phyloP scores from a whole-genome alignment of 2,329 filamentous ascomycete species.

The Balansia obtecta region DNA sequence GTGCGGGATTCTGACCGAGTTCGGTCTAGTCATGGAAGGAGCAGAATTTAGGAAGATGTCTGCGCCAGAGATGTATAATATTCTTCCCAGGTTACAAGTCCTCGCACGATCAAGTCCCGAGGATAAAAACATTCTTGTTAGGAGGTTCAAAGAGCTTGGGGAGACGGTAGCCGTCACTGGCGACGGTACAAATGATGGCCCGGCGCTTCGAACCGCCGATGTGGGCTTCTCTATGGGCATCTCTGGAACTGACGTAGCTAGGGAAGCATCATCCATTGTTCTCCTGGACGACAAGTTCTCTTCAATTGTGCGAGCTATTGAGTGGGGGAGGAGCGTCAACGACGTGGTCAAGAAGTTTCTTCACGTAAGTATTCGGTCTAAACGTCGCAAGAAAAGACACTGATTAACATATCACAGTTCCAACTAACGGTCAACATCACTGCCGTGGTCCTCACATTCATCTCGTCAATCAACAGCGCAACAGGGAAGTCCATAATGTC shows the following conservation, averaged over 20 bases:
- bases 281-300: conserved; percentile 55
- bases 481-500: conserved; percentile 46
- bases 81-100: conserved; percentile 36
- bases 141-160: conserved; percentile 36
- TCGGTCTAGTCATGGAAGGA: conserved; percentile 12
- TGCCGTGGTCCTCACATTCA: conserved; percentile 52
- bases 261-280: conserved; percentile 55
- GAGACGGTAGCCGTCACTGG: conserved; percentile 52
- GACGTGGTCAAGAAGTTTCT: conserved; percentile 58
- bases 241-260: conserved; percentile 54
- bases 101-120: conserved; percentile 47
- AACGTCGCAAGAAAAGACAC: background rate
- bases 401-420: conserved; percentile 23
- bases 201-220: conserved; percentile 51
- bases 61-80: conserved; percentile 31
- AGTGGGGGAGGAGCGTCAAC: conserved; percentile 56
- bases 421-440: conserved; percentile 61
- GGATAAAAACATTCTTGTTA: conserved; percentile 45
- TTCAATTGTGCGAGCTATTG: conserved; percentile 53
- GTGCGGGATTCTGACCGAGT: conserved; percentile 38
- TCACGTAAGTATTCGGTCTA: conserved; percentile 26
- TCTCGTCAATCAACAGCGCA: conserved; percentile 45
- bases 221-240: conserved; percentile 59
- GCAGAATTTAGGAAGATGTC: background rate
- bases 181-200: conserved; percentile 54